Percentiles rank a stretch among this genome's conserved stretches.
Conservation (phyloP, 129 eudicot species). For the Centella asiatica region DNA sequence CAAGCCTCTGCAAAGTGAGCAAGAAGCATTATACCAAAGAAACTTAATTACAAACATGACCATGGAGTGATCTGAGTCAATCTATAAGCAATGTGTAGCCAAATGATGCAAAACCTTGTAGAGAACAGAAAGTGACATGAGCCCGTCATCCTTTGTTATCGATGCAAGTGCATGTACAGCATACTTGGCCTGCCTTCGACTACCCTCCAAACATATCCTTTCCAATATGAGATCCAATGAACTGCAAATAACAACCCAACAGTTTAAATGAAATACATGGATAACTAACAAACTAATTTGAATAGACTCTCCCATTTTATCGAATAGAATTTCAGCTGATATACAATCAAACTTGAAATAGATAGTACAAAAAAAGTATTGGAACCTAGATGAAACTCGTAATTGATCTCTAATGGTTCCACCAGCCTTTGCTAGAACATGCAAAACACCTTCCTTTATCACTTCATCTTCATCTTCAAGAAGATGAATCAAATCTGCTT, state of each 20-base stretch:
- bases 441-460: slow-evolving; percentile 83
- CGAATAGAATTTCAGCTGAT: not conserved
- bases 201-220: slow-evolving; percentile 88
- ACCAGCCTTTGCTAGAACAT: slow-evolving; percentile 86
- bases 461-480: slow-evolving; percentile 86
- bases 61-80: slow-evolving; percentile 1
- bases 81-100: slow-evolving; percentile 2
- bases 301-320: not conserved
- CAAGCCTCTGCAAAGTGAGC: slow-evolving; percentile 58
- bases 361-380: not conserved
- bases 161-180: slow-evolving; percentile 92
- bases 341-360: not conserved
- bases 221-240: slow-evolving; percentile 87
- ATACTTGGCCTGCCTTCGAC: slow-evolving; percentile 88
- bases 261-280: not conserved
- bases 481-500: slow-evolving; percentile 67
- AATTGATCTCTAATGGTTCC: slow-evolving; percentile 76
- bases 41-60: slow-evolving; percentile 1
- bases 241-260: slow-evolving; percentile 37
- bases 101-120: slow-evolving; percentile 52
- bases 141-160: slow-evolving; percentile 92
- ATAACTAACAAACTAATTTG: no score
- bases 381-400: slow-evolving; percentile 86
- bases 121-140: slow-evolving; percentile 87
- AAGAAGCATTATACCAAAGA: slow-evolving; percentile 10